phyloP scores from a whole-genome alignment of 2,329 filamentous ascomycete species.

The Claviceps sp. region DNA sequence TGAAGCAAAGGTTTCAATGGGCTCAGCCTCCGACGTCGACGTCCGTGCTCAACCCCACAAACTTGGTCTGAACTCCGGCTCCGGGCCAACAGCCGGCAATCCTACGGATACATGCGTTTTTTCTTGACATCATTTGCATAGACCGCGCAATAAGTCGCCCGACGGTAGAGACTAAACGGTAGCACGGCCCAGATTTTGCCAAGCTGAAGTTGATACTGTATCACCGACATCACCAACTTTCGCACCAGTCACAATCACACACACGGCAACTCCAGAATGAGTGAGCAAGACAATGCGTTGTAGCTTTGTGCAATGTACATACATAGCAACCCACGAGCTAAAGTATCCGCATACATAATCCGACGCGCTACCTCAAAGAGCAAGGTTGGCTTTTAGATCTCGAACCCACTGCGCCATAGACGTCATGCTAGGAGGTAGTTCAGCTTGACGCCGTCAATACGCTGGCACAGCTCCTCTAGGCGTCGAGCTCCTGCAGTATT shows the following conservation, averaged over 20 bases:
- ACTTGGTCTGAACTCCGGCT: too few relatives aligned
- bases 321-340: background rate
- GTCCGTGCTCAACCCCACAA: too few relatives aligned
- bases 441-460: too few relatives aligned
- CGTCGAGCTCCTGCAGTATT: background rate
- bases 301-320: background rate
- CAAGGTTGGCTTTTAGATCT: background rate
- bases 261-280: background rate
- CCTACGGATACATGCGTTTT: too few relatives aligned
- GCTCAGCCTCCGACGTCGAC: too few relatives aligned
- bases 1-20: too few relatives aligned
- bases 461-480: too few relatives aligned
- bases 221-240: background rate
- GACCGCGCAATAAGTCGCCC: too few relatives aligned
- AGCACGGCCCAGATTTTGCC: too few relatives aligned
- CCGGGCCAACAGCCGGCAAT: too few relatives aligned
- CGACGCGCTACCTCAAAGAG: background rate
- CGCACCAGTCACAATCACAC: background rate
- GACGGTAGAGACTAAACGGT: too few relatives aligned
- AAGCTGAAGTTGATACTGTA: background rate
- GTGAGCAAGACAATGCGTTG: background rate
- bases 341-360: background rate
- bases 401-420: background rate
- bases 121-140: too few relatives aligned
- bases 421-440: background rate